Base-by-base conservation (phyloP, 495 filamentous ascomycete species). In the Usnea hakonensis region DNA sequence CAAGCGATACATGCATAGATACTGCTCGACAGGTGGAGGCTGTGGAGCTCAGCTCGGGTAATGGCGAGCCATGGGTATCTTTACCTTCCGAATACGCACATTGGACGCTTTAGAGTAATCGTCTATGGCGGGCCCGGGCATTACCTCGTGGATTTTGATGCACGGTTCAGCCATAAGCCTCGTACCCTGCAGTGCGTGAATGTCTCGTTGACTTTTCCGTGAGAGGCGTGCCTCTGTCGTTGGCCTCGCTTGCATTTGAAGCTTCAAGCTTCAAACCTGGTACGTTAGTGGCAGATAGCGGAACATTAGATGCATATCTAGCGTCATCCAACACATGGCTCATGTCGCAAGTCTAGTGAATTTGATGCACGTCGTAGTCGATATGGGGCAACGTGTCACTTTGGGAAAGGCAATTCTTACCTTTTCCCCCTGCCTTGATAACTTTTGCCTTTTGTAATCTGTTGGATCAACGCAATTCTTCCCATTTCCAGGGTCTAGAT, bases 141-240 rank as follows among this genome's bases (percentile, higher is more conserved):
- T 9, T n/a, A 28, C 28, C 26, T 32, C 48, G 32, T 52, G 48
- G 48, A 5, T 46, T 46, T 19, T 19, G 6, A 52, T 32, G 48
- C 48, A 52, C 48, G 26, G 48, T 30, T 52, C 48, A 52, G 13
- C 48, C 30, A 17, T 9, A 2, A 9, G 48, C 23, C 23, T n/a
- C 1, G 21, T 43, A 19, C 0, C n/a, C 13, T 11, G 5, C 35
- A 36, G 11, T 36, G 35, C 35, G 11, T 36, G 35, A 5, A 28
- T 50, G 23, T 50, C 46, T 7, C 5, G 48, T 52, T 52, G 48
- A 28, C 28, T 17, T 19, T 52, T n/a, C n/a, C n/a, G n/a, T n/a
- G n/a, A n/a, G n/a, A n/a, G 14, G 48, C 48, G 48, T 52, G 28
- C 48, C 48, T 14, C 46, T 50, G 23, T 50, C 48, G 48, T 52